Percentiles rank a stretch among this genome's conserved stretches.
Conservation (phyloP, 2,329 filamentous ascomycete species). For the Teratosphaeria epicoccoides region DNA sequence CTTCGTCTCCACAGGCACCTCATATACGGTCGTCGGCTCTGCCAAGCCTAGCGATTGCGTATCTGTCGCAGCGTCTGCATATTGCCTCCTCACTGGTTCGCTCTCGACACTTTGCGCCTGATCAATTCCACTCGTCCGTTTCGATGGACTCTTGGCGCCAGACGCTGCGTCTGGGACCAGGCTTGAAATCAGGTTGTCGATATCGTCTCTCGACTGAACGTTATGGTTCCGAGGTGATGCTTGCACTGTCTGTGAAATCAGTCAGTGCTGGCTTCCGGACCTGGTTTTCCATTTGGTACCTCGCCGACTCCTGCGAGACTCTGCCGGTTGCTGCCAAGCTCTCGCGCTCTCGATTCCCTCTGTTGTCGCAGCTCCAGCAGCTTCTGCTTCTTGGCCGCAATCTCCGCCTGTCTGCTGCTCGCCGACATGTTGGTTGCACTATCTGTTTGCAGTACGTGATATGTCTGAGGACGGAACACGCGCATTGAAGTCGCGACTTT, state of each 20-base stretch:
- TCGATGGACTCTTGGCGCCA: slow-evolving; percentile 16
- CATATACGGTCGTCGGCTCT: slow-evolving; percentile 65
- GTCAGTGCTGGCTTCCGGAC: slow-evolving; percentile 14
- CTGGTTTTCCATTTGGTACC: slow-evolving; percentile 37
- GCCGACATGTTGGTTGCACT: slow-evolving; percentile 18
- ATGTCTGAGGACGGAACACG: neutral
- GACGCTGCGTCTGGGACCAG: slow-evolving; percentile 54
- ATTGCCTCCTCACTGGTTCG: slow-evolving; percentile 19
- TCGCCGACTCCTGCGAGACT: slow-evolving; percentile 52
- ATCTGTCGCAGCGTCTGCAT: slow-evolving; percentile 32
- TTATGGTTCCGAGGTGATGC: slow-evolving; percentile 57
- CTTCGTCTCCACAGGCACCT: slow-evolving; percentile 56
- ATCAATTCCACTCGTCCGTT: slow-evolving; percentile 16
- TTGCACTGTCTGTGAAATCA: slow-evolving; percentile 47
- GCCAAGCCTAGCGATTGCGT: slow-evolving; percentile 65
- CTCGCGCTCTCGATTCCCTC: slow-evolving; percentile 69
- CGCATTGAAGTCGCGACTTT: neutral
- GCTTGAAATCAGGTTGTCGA: slow-evolving; percentile 76
- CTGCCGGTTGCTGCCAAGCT: slow-evolving; percentile 59
- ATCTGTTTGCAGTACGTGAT: neutral
- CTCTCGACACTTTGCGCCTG: slow-evolving; percentile 9
- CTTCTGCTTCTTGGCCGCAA: slow-evolving; percentile 91
- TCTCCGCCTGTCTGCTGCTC: slow-evolving; percentile 77
- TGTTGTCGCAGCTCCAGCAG: slow-evolving; percentile 92
- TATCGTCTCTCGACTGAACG: slow-evolving; percentile 53